phyloP scores from a whole-genome alignment of 495 filamentous ascomycete species.

The Aeminium ludgeri region DNA sequence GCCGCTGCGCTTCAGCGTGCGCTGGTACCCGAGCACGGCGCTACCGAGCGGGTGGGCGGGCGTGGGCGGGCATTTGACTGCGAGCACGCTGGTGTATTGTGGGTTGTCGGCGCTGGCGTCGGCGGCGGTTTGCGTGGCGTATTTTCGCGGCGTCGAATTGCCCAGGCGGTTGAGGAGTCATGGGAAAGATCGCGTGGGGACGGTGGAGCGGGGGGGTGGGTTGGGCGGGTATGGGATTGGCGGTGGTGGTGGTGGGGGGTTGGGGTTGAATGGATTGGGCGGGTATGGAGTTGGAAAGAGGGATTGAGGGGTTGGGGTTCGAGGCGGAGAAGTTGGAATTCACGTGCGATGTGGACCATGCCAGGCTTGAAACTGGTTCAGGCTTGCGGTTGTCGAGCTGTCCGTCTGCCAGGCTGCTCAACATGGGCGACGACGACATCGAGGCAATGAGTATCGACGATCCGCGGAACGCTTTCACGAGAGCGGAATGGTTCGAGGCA shows the following conservation, averaged over 20 bases:
- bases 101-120: conserved; percentile 41
- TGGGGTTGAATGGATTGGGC: conserved; percentile 17
- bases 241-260: too few relatives aligned
- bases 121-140: conserved; percentile 35
- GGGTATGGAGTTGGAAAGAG: conserved; percentile 17
- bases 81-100: conserved; percentile 49
- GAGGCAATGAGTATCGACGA: too few relatives aligned
- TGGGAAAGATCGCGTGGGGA: conserved; percentile 23
- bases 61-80: conserved; percentile 49
- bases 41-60: conserved; percentile 39
- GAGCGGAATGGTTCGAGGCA: too few relatives aligned
- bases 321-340: too few relatives aligned
- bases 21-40: conserved; percentile 66
- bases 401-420: too few relatives aligned
- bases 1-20: conserved; percentile 60
- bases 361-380: too few relatives aligned
- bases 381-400: too few relatives aligned
- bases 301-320: too few relatives aligned
- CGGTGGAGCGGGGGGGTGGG: conserved; percentile 17
- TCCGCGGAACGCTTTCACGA: too few relatives aligned
- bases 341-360: too few relatives aligned
- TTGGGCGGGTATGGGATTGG: conserved; percentile 25
- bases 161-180: conserved; percentile 31
- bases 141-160: conserved; percentile 47
- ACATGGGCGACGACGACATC: too few relatives aligned